Percentiles rank a stretch among this genome's conserved stretches.
Conservation (phyloP, 257 asterid species). For the Solanum microdontum region DNA sequence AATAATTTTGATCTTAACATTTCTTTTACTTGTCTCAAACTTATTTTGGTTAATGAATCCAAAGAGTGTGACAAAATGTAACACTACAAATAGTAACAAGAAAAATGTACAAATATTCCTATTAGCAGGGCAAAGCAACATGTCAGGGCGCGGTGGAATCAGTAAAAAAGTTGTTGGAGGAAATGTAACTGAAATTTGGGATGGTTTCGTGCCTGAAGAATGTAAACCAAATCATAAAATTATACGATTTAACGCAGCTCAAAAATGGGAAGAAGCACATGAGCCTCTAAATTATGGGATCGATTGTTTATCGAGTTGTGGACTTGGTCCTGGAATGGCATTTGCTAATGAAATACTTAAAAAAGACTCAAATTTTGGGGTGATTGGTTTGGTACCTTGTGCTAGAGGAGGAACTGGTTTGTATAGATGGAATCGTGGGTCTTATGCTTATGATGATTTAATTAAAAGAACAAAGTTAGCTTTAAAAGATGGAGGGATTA, state of each 20-base stretch:
- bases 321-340: conserved; percentile 67
- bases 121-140: conserved; percentile 87
- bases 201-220: conserved; percentile 41
- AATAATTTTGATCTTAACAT: background rate
- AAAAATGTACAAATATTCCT: conserved; percentile 30
- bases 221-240: conserved; percentile 20
- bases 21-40: background rate
- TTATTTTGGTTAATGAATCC: background rate
- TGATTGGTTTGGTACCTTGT: conserved; percentile 64
- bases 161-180: background rate
- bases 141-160: conserved; percentile 84
- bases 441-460: conserved; percentile 28
- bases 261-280: conserved; percentile 48
- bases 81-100: background rate
- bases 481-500: conserved; percentile 15
- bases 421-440: conserved; percentile 48
- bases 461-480: conserved; percentile 38
- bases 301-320: conserved; percentile 34
- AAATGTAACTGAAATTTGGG: conserved; percentile 29
- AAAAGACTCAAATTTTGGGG: conserved; percentile 17
- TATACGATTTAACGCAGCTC: conserved; percentile 24
- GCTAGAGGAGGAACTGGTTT: conserved; percentile 61
- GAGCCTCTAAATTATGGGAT: conserved; percentile 68
- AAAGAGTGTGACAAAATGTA: background rate
- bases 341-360: conserved; percentile 24